phyloP scores from a whole-genome alignment of 176 grass and related monocot genomes.

The Avena sativa region DNA sequence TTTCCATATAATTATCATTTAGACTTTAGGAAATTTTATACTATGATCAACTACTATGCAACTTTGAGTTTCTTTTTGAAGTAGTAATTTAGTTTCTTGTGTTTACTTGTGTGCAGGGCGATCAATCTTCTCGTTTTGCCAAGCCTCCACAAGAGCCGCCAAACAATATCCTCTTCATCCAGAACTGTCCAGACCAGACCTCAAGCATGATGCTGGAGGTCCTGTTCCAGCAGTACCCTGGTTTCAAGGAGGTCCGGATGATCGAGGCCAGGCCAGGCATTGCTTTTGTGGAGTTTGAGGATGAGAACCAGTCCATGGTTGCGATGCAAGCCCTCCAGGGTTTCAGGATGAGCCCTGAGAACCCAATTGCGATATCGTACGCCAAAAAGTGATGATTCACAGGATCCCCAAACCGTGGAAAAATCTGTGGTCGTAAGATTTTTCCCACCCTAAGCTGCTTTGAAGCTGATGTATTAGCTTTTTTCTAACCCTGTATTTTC shows the following conservation, averaged over 20 bases:
- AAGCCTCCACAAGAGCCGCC: constrained; percentile 66
- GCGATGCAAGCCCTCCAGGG: constrained; percentile 95
- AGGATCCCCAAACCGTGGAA: background rate
- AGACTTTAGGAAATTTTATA: background rate
- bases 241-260: constrained; percentile 93
- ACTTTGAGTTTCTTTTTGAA: constrained; percentile 36
- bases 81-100: constrained; percentile 24
- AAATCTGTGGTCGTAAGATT: constrained; percentile 41
- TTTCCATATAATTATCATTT: constrained; percentile 18
- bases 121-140: constrained; percentile 58
- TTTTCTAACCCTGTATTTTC: constrained; percentile 44
- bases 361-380: constrained; percentile 82
- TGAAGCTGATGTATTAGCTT: constrained; percentile 24
- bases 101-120: constrained; percentile 46
- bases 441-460: background rate
- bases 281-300: constrained; percentile 89
- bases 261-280: constrained; percentile 92
- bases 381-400: constrained; percentile 78
- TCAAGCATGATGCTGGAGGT: constrained; percentile 94
- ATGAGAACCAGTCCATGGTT: constrained; percentile 74
- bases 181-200: constrained; percentile 90
- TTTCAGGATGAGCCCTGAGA: constrained; percentile 93
- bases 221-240: constrained; percentile 97
- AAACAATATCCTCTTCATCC: constrained; percentile 94
- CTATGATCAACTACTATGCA: background rate